Evolutionary conservation across 2,329 filamentous ascomycete genomes (phyloP).

Genomic region (Epichloe uncinata): DNA sequence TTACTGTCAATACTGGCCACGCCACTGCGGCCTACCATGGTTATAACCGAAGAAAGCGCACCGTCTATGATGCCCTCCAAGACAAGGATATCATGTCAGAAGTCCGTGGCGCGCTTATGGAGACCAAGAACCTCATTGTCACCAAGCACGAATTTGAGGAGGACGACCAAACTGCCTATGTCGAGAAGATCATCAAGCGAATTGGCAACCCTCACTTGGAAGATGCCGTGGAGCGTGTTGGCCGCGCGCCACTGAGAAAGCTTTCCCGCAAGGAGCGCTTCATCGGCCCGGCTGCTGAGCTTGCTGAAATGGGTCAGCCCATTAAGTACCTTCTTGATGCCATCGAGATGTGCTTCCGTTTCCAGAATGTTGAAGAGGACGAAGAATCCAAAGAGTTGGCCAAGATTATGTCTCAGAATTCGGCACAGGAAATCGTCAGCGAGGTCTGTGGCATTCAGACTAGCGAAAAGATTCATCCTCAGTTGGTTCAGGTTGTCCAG

Average conservation of each 20-base stretch:
- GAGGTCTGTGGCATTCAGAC: constrained; percentile 72
- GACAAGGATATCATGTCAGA: constrained; percentile 68
- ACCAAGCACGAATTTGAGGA: constrained; percentile 69
- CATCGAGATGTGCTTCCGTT: constrained; percentile 84
- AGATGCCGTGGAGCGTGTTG: constrained; percentile 89
- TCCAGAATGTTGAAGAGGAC: constrained; percentile 88
- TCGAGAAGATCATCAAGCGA: constrained; percentile 80
- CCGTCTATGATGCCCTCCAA: constrained; percentile 77
- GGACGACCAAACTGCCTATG: constrained; percentile 71
- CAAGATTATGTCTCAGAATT: constrained; percentile 65
- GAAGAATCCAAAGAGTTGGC: constrained; percentile 80
- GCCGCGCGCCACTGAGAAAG: constrained; percentile 88
- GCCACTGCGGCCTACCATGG: constrained; percentile 94
- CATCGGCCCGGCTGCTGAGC: constrained; percentile 77
- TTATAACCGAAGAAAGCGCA: constrained; percentile 72
- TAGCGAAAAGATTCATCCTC: constrained; percentile 62
- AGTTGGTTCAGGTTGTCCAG: constrained; percentile 65
- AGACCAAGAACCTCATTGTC: constrained; percentile 79
- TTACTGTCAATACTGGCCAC: constrained; percentile 97
- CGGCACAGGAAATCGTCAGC: constrained; percentile 60
- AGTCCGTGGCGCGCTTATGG: constrained; percentile 66
- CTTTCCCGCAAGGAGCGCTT: constrained; percentile 91
- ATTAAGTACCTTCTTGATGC: constrained; percentile 65
- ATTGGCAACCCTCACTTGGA: constrained; percentile 90
- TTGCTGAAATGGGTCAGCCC: constrained; percentile 67